Percentiles rank a stretch among this genome's conserved stretches.
phyloP scores from a whole-genome alignment of 306 rosid genomes.

The Vicia villosa region DNA sequence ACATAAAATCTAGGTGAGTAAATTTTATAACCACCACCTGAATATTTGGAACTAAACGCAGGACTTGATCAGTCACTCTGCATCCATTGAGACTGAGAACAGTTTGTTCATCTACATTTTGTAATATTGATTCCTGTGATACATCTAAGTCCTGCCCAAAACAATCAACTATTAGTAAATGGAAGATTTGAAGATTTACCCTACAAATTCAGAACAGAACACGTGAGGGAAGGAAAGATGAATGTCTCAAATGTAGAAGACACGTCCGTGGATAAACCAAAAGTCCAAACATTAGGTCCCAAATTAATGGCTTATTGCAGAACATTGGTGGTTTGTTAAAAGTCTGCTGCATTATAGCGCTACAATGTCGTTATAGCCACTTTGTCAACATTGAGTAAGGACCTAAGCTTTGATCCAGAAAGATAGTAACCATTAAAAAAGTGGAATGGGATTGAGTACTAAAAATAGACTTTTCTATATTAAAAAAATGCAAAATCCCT shows the following conservation, averaged over 20 bases:
- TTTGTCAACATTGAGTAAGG: background rate
- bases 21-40: constrained; percentile 58
- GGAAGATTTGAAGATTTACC: constrained; percentile 25
- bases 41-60: constrained; percentile 93
- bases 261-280: constrained; percentile 4
- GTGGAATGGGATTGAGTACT: background rate
- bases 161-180: constrained; percentile 30
- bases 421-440: background rate
- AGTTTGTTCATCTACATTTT: constrained; percentile 90
- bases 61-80: constrained; percentile 90
- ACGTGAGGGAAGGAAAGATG: background rate
- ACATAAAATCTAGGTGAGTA: background rate
- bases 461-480: background rate
- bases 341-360: too few species aligned
- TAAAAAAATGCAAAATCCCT: constrained; percentile 9
- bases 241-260: background rate
- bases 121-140: constrained; percentile 87
- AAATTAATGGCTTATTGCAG: constrained; percentile 14
- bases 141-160: constrained; percentile 83
- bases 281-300: constrained; percentile 7
- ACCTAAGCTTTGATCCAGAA: constrained; percentile 7
- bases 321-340: too few species aligned
- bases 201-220: constrained; percentile 1
- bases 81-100: constrained; percentile 98
- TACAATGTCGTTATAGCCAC: too few species aligned